Conservation (phyloP, 2,329 filamentous ascomycete species). For the Cladosporium sp. region DNA sequence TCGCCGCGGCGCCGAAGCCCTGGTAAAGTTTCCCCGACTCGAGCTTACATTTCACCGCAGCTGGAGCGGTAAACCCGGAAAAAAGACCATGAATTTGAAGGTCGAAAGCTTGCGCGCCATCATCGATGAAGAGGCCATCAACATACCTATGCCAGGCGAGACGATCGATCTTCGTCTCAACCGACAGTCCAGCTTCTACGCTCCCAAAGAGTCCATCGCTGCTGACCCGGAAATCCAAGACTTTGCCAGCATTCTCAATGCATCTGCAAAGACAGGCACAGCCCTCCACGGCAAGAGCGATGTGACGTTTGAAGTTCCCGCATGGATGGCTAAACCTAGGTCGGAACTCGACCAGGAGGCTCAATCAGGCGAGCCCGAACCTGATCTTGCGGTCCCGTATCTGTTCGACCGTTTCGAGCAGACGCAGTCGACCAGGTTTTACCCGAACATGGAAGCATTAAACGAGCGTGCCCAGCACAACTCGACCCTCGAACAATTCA, state of each 20-base stretch:
- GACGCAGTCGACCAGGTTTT: slow-evolving; percentile 17
- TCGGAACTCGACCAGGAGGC: not conserved
- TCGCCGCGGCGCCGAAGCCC: slow-evolving; percentile 2
- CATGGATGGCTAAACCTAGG: slow-evolving; percentile 12
- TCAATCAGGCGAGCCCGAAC: not conserved
- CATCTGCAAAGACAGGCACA: slow-evolving; percentile 15
- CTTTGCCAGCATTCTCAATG: slow-evolving; percentile 18
- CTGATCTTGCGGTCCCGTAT: slow-evolving; percentile 19
- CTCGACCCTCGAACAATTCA: not conserved
- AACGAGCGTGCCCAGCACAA: not conserved
- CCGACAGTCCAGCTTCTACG: slow-evolving; percentile 12
- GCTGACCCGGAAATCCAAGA: slow-evolving; percentile 16
- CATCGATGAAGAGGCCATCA: not conserved
- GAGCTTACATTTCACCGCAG: slow-evolving; percentile 13
- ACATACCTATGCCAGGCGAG: slow-evolving; percentile 18
- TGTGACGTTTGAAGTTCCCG: slow-evolving; percentile 19
- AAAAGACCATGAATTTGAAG: not conserved
- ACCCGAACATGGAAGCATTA: slow-evolving; percentile 3
- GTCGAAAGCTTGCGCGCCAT: slow-evolving; percentile 8
- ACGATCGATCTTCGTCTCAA: slow-evolving; percentile 22
- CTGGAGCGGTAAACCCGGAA: not conserved
- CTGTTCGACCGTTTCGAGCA: slow-evolving; percentile 28
- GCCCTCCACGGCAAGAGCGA: slow-evolving; percentile 18
- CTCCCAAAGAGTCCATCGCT: slow-evolving; percentile 1
- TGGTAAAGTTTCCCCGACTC: slow-evolving; percentile 15